Evolutionary conservation across 805 yeast genomes (phyloP).

Genomic region (Wickerhamomyces chambardii): DNA sequence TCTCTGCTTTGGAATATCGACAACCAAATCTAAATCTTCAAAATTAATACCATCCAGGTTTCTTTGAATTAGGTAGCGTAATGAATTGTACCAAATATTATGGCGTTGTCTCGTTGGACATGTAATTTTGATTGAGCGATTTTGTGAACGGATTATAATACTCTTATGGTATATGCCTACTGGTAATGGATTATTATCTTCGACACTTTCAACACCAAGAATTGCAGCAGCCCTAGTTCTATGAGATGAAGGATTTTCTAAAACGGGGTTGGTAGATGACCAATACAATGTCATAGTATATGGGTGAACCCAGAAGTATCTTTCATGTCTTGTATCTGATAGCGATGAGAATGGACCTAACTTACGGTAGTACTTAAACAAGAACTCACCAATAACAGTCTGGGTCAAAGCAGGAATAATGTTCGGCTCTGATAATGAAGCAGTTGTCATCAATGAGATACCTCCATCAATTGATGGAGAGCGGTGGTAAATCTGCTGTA

Average conservation of each 20-base stretch:
- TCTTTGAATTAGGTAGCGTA: conserved; percentile 65
- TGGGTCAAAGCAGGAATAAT: conserved; percentile 86
- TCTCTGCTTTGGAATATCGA: conserved; percentile 4
- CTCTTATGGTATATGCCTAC: conserved; percentile 84
- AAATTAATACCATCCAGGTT: conserved; percentile 47
- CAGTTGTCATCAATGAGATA: conserved; percentile 39
- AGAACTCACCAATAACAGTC: conserved; percentile 86
- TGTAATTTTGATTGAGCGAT: conserved; percentile 62
- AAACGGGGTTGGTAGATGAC: conserved; percentile 74
- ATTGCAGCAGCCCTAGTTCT: conserved; percentile 79
- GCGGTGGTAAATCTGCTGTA: conserved; percentile 5
- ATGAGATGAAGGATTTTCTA: conserved; percentile 54
- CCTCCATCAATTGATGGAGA: conserved; percentile 24
- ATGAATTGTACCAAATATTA: conserved; percentile 83
- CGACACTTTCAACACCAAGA: conserved; percentile 66
- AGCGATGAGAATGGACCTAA: conserved; percentile 64
- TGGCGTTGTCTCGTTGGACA: conserved; percentile 86
- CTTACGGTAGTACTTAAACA: conserved; percentile 77
- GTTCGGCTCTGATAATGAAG: conserved; percentile 56
- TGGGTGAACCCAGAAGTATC: conserved; percentile 96
- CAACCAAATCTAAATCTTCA: conserved; percentile 30
- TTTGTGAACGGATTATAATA: conserved; percentile 61
- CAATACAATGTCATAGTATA: conserved; percentile 86
- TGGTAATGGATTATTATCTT: conserved; percentile 81
- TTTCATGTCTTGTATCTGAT: conserved; percentile 76